These are phyloP conservation scores for Perilla frutescens DNA, from an alignment of 257 asterid species.

Conservation along the genomic window DNA sequence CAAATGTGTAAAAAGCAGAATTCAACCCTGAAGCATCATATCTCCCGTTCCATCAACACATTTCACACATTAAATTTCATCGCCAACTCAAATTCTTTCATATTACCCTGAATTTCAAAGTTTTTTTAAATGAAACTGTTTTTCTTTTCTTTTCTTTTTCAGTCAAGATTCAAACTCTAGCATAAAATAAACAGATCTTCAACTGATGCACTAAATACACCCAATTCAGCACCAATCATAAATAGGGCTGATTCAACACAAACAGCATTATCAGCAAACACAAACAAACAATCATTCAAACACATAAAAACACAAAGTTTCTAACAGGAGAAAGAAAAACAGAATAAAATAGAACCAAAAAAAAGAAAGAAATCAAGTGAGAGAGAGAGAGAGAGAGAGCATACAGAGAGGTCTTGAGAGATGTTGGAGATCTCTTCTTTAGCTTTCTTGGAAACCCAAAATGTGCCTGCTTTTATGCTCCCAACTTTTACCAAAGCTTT, in stretches of 20 bases:
- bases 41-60: not conserved
- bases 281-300: not conserved
- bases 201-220: slow-evolving; percentile 23
- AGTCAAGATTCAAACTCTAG: slow-evolving; percentile 17
- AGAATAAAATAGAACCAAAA: not conserved
- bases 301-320: not conserved
- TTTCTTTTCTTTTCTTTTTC: not conserved
- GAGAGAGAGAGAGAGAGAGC: not conserved
- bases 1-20: slow-evolving; percentile 3
- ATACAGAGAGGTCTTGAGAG: slow-evolving; percentile 84
- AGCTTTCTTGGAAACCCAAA: slow-evolving; percentile 94
- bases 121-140: no score
- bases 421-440: slow-evolving; percentile 92
- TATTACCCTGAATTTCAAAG: not conserved
- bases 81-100: slow-evolving; percentile 14
- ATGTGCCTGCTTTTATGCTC: slow-evolving; percentile 82
- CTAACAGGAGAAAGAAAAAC: not conserved
- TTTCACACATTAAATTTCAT: slow-evolving; percentile 22
- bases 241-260: slow-evolving; percentile 16
- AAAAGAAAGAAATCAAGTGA: not conserved
- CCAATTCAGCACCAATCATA: slow-evolving; percentile 24
- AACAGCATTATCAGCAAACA: slow-evolving; percentile 24
- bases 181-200: slow-evolving; percentile 33
- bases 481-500: slow-evolving; percentile 83
- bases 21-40: slow-evolving; percentile 6